Evolutionary conservation across 352 stramenopile species (phyloP).

Genomic region (Nothophytophthora sp.): DNA sequence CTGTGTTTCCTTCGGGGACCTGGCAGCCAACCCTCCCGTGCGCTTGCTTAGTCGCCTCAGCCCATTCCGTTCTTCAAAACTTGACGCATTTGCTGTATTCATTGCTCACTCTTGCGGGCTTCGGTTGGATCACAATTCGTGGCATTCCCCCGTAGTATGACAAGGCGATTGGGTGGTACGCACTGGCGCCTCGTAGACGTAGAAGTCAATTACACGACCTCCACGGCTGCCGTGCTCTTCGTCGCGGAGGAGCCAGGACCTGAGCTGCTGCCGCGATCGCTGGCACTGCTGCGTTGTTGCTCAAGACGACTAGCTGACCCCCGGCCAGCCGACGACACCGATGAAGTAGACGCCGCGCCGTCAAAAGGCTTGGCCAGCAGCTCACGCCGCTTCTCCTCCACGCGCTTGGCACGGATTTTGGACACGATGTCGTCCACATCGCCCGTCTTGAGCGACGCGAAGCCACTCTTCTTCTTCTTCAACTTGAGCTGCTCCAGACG

Average conservation of each 20-base stretch:
- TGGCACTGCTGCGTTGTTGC: slow-evolving; percentile 9
- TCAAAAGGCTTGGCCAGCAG: slow-evolving; percentile 53
- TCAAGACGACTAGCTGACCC: slow-evolving; percentile 9
- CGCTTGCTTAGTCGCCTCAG: no score
- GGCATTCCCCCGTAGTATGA: no score
- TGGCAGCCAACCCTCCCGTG: no score
- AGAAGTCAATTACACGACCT: slow-evolving; percentile 29
- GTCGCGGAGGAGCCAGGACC: neutral
- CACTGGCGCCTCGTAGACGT: no score
- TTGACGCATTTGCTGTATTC: no score
- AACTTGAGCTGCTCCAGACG: slow-evolving; percentile 78
- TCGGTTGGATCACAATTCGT: no score
- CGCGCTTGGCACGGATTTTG: slow-evolving; percentile 80
- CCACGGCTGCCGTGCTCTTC: slow-evolving; percentile 27
- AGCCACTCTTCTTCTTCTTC: slow-evolving; percentile 74
- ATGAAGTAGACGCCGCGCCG: slow-evolving; percentile 19
- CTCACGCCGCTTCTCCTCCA: slow-evolving; percentile 74
- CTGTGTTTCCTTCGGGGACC: no score
- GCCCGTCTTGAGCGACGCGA: slow-evolving; percentile 73
- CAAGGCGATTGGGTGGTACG: no score
- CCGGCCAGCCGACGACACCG: slow-evolving; percentile 23
- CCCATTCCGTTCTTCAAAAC: no score
- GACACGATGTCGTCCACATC: slow-evolving; percentile 85
- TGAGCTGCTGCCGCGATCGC: slow-evolving; percentile 4
- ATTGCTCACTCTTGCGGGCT: no score